These are phyloP conservation scores for Lachancea lanzarotensis DNA, from an alignment of 805 yeast species.

Conservation along the genomic window DNA sequence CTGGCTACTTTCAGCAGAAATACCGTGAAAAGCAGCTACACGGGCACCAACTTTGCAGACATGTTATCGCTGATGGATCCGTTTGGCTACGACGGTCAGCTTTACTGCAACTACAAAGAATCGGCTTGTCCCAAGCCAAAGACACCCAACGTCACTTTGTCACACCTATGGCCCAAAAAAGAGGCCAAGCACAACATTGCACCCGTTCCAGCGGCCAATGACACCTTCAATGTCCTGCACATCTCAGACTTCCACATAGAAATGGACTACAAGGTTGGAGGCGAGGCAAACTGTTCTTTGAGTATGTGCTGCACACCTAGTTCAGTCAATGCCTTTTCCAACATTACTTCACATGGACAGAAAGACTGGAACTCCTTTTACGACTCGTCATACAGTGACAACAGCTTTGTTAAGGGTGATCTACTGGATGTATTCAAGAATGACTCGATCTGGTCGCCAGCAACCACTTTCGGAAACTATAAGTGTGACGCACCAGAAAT, in stretches of 20 bases:
- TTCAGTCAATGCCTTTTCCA: slow-evolving; percentile 34
- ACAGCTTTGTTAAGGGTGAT: slow-evolving; percentile 28
- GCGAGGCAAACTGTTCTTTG: slow-evolving; percentile 51
- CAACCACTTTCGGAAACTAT: slow-evolving; percentile 56
- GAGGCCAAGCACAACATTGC: slow-evolving; percentile 39
- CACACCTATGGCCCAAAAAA: slow-evolving; percentile 40
- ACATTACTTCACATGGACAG: slow-evolving; percentile 22
- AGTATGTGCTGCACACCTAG: slow-evolving; percentile 58
- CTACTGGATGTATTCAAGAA: slow-evolving; percentile 22
- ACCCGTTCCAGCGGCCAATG: slow-evolving; percentile 39
- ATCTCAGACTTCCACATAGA: slow-evolving; percentile 62
- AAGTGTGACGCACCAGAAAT: slow-evolving; percentile 61
- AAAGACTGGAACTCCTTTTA: slow-evolving; percentile 24
- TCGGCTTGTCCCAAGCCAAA: slow-evolving; percentile 47
- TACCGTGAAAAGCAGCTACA: slow-evolving; percentile 33
- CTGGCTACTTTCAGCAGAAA: slow-evolving; percentile 32
- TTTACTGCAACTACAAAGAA: slow-evolving; percentile 51
- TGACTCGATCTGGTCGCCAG: slow-evolving; percentile 41
- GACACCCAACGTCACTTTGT: slow-evolving; percentile 43
- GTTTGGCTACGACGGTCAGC: slow-evolving; percentile 47
- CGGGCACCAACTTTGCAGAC: slow-evolving; percentile 46
- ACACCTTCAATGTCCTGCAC: slow-evolving; percentile 54
- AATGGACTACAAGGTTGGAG: slow-evolving; percentile 45
- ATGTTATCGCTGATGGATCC: slow-evolving; percentile 48
- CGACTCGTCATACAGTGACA: slow-evolving; percentile 28